A percentile compares a stretch with the other conserved stretches of the same genome.
These are phyloP conservation scores for Phaffia rhodozyma DNA, from an alignment of 1,284 basidiomycete species.

Conservation along the genomic window DNA sequence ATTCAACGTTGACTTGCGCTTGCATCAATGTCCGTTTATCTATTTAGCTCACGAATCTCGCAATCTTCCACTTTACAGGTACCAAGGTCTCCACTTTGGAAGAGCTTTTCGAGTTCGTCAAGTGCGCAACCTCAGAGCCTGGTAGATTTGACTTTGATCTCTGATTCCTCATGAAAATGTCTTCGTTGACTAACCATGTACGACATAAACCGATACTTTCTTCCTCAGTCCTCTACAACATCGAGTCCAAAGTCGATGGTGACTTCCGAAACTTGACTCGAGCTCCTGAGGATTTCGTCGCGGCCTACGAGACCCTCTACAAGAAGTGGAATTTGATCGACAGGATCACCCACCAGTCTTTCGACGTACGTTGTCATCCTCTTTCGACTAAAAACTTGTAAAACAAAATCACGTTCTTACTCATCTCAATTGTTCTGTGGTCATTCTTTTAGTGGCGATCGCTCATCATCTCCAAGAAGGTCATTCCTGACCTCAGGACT, in stretches of 20 bases:
- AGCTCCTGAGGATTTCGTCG: conserved; percentile 54
- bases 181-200: too few relatives aligned
- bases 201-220: too few relatives aligned
- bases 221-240: conserved; percentile 51
- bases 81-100: conserved; percentile 56
- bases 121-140: conserved; percentile 45
- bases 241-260: conserved; percentile 65
- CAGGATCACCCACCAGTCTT: conserved; percentile 30
- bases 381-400: background rate
- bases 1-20: background rate
- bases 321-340: conserved; percentile 21
- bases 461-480: conserved; percentile 26
- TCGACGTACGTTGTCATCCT: conserved; percentile 20
- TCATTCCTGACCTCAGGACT: conserved; percentile 26
- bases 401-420: too few relatives aligned
- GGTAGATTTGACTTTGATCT: background rate
- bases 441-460: conserved; percentile 25
- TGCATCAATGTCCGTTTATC: background rate
- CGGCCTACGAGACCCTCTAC: conserved; percentile 15
- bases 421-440: background rate
- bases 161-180: background rate
- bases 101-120: conserved; percentile 61
- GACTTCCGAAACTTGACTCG: conserved; percentile 46
- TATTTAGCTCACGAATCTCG: background rate
- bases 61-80: conserved; percentile 55